phyloP scores from a whole-genome alignment of 345 rosid species.

The Erysimum cheiranthoides region DNA sequence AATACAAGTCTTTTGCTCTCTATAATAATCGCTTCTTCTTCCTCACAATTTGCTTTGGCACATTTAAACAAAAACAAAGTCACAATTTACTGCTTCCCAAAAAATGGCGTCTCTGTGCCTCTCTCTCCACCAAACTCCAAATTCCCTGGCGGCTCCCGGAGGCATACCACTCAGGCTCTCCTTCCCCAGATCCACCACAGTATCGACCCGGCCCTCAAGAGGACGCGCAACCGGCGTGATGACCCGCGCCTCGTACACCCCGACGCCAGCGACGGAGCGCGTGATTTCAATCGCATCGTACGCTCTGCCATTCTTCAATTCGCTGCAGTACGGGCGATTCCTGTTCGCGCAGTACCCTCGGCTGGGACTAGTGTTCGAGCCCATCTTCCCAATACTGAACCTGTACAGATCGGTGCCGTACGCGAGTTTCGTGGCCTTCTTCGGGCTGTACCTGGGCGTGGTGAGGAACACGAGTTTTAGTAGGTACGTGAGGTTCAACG shows the following conservation, averaged over 20 bases:
- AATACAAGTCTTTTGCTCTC: too few relatives aligned
- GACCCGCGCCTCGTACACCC: too few relatives aligned
- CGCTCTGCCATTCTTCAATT: slow-evolving; percentile 86
- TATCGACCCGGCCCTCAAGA: too few relatives aligned
- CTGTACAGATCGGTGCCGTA: slow-evolving; percentile 76
- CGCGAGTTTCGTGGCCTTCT: slow-evolving; percentile 89
- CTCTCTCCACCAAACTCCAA: slow-evolving; percentile 48
- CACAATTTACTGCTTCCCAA: too few relatives aligned
- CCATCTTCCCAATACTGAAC: slow-evolving; percentile 60
- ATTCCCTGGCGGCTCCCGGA: slow-evolving; percentile 22
- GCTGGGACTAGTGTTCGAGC: slow-evolving; percentile 62
- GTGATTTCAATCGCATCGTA: slow-evolving; percentile 73
- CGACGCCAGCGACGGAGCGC: slow-evolving; percentile 81
- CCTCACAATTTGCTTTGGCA: too few relatives aligned
- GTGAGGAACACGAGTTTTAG: slow-evolving; percentile 78
- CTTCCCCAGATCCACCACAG: slow-evolving; percentile 17
- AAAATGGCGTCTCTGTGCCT: slow-evolving; percentile 53
- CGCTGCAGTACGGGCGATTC: slow-evolving; percentile 58
- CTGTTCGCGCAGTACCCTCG: slow-evolving; percentile 48
- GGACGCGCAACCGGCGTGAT: neutral
- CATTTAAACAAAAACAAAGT: too few relatives aligned
- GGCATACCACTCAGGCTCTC: neutral
- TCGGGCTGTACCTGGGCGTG: slow-evolving; percentile 79
- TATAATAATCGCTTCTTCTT: too few relatives aligned
- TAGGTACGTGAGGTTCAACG: slow-evolving; percentile 74